A percentile compares a stretch with the other conserved stretches of the same genome.
Evolutionary conservation across 768 basidiomycete genomes (phyloP).

Genomic region (Mycena rebaudengoi): DNA sequence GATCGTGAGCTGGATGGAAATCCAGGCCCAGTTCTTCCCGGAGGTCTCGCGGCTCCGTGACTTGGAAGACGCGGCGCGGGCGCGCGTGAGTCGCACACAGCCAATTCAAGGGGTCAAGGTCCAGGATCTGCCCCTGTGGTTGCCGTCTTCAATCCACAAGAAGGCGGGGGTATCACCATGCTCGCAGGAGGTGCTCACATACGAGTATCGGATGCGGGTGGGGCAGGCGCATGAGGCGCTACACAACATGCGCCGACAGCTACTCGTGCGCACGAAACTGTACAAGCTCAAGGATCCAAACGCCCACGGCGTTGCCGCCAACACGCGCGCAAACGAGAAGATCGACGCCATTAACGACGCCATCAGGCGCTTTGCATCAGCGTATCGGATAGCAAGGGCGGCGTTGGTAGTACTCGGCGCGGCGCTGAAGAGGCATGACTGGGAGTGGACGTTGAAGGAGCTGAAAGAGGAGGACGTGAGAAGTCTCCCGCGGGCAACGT

Average conservation of each 20-base stretch:
- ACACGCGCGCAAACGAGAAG: slow-evolving; percentile 31
- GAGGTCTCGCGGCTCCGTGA: background rate
- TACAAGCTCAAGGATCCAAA: slow-evolving; percentile 38
- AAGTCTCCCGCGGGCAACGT: background rate
- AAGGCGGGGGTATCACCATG: background rate
- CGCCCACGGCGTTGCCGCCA: slow-evolving; percentile 34
- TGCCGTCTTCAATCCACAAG: background rate
- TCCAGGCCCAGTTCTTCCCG: slow-evolving; percentile 6
- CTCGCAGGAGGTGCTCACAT: slow-evolving; percentile 8
- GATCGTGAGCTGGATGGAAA: slow-evolving; percentile 11
- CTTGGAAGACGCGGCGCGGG: slow-evolving; percentile 3
- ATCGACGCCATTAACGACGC: slow-evolving; percentile 15
- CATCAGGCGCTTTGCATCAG: background rate
- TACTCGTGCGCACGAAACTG: slow-evolving; percentile 38
- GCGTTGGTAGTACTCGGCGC: slow-evolving; percentile 10
- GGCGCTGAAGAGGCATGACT: slow-evolving; percentile 23
- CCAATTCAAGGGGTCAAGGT: slow-evolving; percentile 11
- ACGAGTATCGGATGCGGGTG: slow-evolving; percentile 37
- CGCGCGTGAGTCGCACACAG: slow-evolving; percentile 2
- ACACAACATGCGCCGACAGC: slow-evolving; percentile 34
- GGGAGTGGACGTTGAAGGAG: slow-evolving; percentile 27
- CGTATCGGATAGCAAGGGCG: background rate
- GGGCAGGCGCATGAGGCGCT: slow-evolving; percentile 40
- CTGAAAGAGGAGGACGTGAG: background rate
- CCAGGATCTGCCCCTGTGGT: background rate